Evolutionary conservation across 192 early-diverging fungal species (phyloP).

Genomic region (Backusella morwellensis): DNA sequence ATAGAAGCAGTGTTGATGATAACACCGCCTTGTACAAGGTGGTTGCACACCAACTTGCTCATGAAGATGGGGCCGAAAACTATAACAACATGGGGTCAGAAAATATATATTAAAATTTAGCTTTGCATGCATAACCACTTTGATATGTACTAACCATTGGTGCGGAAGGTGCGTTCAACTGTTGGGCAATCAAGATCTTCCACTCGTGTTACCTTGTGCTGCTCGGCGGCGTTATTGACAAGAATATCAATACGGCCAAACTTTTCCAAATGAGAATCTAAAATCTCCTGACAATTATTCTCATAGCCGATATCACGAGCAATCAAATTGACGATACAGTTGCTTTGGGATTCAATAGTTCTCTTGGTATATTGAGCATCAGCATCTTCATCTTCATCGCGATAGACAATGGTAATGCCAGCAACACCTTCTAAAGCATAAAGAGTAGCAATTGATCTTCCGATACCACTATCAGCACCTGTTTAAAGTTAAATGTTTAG

Average conservation of each 20-base stretch:
- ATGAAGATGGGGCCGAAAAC: constrained; percentile 50
- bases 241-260: constrained; percentile 45
- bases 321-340: constrained; percentile 33
- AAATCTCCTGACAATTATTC: constrained; percentile 37
- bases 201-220: constrained; percentile 37
- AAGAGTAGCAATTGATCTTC: constrained; percentile 48
- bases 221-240: constrained; percentile 45
- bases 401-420: constrained; percentile 51
- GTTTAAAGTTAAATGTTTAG: neutral
- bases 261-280: constrained; percentile 35
- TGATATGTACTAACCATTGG: constrained; percentile 22
- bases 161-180: constrained; percentile 49
- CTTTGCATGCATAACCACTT: neutral
- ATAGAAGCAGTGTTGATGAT: constrained; percentile 56
- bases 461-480: constrained; percentile 50
- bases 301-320: constrained; percentile 40
- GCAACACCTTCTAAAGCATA: constrained; percentile 48
- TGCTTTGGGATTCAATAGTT: constrained; percentile 34
- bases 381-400: constrained; percentile 51
- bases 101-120: neutral
- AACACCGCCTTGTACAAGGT: constrained; percentile 38
- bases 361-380: constrained; percentile 47
- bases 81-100: neutral
- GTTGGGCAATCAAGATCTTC: constrained; percentile 38
- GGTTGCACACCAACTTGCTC: constrained; percentile 43